Percentiles rank a stretch among this genome's conserved stretches.
Conservation (phyloP, 1,284 basidiomycete genomes). For the Cryptococcus amylolentus region DNA sequence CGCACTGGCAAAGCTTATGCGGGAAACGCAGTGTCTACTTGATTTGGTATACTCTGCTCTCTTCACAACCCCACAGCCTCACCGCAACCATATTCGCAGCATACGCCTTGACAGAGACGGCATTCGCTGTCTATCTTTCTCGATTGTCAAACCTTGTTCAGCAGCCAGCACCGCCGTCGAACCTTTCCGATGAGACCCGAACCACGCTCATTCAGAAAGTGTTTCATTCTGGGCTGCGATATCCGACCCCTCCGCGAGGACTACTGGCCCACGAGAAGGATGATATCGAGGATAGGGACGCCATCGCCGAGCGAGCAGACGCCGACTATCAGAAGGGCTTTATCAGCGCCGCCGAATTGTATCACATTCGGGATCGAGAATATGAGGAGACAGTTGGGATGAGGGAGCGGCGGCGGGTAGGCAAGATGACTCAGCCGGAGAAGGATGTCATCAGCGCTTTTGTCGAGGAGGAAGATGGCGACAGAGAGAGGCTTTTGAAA, state of each 20-base stretch:
- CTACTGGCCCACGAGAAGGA: slow-evolving; percentile 1
- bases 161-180: slow-evolving; percentile 52
- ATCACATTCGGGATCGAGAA: slow-evolving; percentile 23
- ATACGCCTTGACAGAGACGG: slow-evolving; percentile 39
- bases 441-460: slow-evolving; percentile 21
- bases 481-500: slow-evolving; percentile 27
- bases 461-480: slow-evolving; percentile 26
- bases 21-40: slow-evolving; percentile 47
- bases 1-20: not conserved
- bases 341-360: slow-evolving; percentile 23
- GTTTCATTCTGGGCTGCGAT: slow-evolving; percentile 62
- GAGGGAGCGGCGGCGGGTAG: slow-evolving; percentile 20
- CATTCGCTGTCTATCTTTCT: slow-evolving; percentile 70
- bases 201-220: slow-evolving; percentile 61
- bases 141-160: slow-evolving; percentile 59
- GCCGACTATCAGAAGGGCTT: slow-evolving; percentile 21
- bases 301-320: slow-evolving; percentile 7
- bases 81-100: slow-evolving; percentile 29
- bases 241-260: slow-evolving; percentile 38
- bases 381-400: slow-evolving; percentile 28
- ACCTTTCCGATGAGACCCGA: slow-evolving; percentile 52
- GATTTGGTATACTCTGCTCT: slow-evolving; percentile 52
- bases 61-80: slow-evolving; percentile 50
- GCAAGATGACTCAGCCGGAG: slow-evolving; percentile 21
- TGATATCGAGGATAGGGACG: not conserved